These are phyloP conservation scores for Pilobolus umbonatus DNA, from an alignment of 192 early-diverging fungal genomes.

Conservation along the genomic window DNA sequence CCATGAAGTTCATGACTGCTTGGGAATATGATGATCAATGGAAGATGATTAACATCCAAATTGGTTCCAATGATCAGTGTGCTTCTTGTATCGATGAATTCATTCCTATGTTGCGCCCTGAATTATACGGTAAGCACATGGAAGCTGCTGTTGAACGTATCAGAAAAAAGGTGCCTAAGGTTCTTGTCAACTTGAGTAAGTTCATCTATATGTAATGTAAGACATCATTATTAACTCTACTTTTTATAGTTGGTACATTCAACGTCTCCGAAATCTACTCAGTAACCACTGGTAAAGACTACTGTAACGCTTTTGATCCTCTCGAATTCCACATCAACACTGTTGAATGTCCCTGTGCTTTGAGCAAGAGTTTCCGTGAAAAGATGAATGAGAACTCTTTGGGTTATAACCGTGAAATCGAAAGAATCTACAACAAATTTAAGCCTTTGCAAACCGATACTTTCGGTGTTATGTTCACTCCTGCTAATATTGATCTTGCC, in stretches of 20 bases:
- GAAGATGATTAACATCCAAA: slow-evolving; percentile 21
- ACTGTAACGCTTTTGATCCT: slow-evolving; percentile 8
- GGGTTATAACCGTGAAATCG: slow-evolving; percentile 14
- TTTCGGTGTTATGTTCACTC: slow-evolving; percentile 16
- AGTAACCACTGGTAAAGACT: slow-evolving; percentile 10
- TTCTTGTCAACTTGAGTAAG: slow-evolving; percentile 23
- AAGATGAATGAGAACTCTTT: slow-evolving; percentile 12
- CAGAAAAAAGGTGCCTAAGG: slow-evolving; percentile 6
- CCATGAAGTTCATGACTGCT: slow-evolving; percentile 5
- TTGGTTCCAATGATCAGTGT: slow-evolving; percentile 26
- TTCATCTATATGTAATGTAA: not conserved
- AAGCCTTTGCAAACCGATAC: slow-evolving; percentile 1
- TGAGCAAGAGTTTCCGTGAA: not conserved
- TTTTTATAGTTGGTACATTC: slow-evolving; percentile 17
- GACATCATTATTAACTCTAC: not conserved
- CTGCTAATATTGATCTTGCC: slow-evolving; percentile 4
- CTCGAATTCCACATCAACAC: not conserved
- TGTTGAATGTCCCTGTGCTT: slow-evolving; percentile 14
- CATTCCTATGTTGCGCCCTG: not conserved
- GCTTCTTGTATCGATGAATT: slow-evolving; percentile 4
- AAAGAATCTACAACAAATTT: slow-evolving; percentile 11
- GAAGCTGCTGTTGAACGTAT: slow-evolving; percentile 16
- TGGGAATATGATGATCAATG: not conserved
- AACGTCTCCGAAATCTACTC: slow-evolving; percentile 20
- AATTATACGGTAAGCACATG: slow-evolving; percentile 12